Base-by-base conservation (phyloP, 257 asterid species). In the Catharanthus roseus region DNA sequence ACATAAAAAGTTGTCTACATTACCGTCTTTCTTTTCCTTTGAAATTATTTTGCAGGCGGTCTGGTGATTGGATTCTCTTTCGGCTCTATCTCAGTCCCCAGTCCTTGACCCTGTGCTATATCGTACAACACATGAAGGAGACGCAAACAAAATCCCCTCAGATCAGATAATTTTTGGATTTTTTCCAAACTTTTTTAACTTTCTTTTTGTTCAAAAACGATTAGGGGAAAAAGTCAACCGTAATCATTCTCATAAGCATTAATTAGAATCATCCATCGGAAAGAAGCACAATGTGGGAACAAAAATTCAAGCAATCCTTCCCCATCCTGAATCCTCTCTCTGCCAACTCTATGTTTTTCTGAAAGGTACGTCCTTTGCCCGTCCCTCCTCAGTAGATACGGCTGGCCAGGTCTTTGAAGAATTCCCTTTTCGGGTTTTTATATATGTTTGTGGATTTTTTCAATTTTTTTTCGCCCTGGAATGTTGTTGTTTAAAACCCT, bases 201-300 rank as follows among this genome's bases (percentile, higher is more conserved):
- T n/a, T n/a, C n/a, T n/a, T n/a, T n/a, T n/a, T n/a, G n/a, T n/a
- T n/a, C n/a, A n/a, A n/a, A n/a, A n/a, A n/a, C n/a, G n/a, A n/a
- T n/a, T n/a, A n/a, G n/a, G 45, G 63, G 34, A 33, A 19, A 34
- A 34, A 18, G 28, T 62, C 45, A 34, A 62, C 18, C 45, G 6
- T 34, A 41, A 62, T 34, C 67, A 19, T 56, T 16, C 36, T 26
- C 38, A 11, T 23, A 15, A 54, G n/a, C 31, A 24, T 33, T n/a
- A 38, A 38, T 38, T 36, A 3, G 63, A 56, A 24, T 15, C 41
- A 58, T 58, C 65, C 26, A 29, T 31, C 65, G 19, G 55, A 49
- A 47, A 44, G 53, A 50, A 73, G 56, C 56, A 47, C 65, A 72
- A 33, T 49, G 61, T 51, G 21, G 72, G n/a, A n/a, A n/a, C n/a